Percentiles rank a stretch among this genome's conserved stretches.
Conservation (phyloP, 805 yeast genomes). For the Ogataea nitratoaversa region DNA sequence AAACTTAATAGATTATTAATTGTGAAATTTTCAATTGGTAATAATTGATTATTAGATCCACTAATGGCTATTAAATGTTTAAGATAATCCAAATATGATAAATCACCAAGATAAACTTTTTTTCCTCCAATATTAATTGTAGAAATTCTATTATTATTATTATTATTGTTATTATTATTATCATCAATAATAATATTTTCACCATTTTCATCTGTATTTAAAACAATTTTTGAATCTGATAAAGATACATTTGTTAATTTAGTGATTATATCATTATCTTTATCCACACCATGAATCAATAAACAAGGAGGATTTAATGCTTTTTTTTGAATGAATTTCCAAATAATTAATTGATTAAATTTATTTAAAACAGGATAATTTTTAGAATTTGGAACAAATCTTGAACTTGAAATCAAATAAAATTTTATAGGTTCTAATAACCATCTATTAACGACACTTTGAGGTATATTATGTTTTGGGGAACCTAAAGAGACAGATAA, state of each 20-base stretch:
- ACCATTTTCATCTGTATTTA: no score
- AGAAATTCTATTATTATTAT: slow-evolving; percentile 11
- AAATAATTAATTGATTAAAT: slow-evolving; percentile 47
- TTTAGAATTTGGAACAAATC: slow-evolving; percentile 56
- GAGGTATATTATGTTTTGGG: slow-evolving; percentile 56
- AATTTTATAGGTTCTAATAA: slow-evolving; percentile 61
- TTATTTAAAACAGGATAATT: slow-evolving; percentile 63
- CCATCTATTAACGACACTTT: slow-evolving; percentile 55
- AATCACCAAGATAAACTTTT: slow-evolving; percentile 23
- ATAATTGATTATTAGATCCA: slow-evolving; percentile 22
- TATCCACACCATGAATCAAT: slow-evolving; percentile 52
- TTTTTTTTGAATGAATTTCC: slow-evolving; percentile 39
- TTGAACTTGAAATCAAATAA: slow-evolving; percentile 49
- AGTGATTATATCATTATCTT: slow-evolving; percentile 27
- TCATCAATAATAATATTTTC: no score
- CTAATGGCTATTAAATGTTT: slow-evolving; percentile 18
- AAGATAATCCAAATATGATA: slow-evolving; percentile 29
- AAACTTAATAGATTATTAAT: slow-evolving; percentile 17
- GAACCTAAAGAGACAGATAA: slow-evolving; percentile 73
- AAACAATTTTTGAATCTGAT: background rate
- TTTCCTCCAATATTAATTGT: slow-evolving; percentile 15
- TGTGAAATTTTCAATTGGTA: slow-evolving; percentile 26
- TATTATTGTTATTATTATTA: slow-evolving; percentile 9
- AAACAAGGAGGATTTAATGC: slow-evolving; percentile 38
- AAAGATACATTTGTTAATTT: slow-evolving; percentile 8